These are phyloP conservation scores for Pythium insidiosum DNA, from an alignment of 352 stramenopile genomes.

Conservation along the genomic window DNA sequence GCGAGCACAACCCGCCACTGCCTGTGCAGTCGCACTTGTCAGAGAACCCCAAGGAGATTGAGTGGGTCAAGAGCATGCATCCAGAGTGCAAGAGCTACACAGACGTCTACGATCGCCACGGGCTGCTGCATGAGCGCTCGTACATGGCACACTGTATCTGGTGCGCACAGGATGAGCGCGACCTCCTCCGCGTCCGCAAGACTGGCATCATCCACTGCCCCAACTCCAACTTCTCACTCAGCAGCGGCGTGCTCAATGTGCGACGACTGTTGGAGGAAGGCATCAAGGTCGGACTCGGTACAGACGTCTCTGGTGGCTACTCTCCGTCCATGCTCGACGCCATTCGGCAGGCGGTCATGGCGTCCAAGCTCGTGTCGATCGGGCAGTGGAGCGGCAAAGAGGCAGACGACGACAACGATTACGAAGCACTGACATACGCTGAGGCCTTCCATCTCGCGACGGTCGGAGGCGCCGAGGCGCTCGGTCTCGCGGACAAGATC, in stretches of 20 bases:
- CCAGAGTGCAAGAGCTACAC: conserved; percentile 78
- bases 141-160: conserved; percentile 96
- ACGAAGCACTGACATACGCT: conserved; percentile 45
- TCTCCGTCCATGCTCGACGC: conserved; percentile 91
- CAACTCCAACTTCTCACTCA: conserved; percentile 93
- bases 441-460: conserved; percentile 91
- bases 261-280: conserved; percentile 61
- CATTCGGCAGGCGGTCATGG: conserved; percentile 85
- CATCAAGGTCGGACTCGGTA: conserved; percentile 90
- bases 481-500: conserved; percentile 72
- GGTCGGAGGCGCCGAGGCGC: conserved; percentile 69
- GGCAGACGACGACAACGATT: conserved; percentile 10
- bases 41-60: conserved; percentile 87
- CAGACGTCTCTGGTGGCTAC: conserved; percentile 92
- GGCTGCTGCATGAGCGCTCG: conserved; percentile 81
- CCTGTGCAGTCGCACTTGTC: conserved; percentile 90
- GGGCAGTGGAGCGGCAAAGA: conserved; percentile 44
- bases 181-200: conserved; percentile 47
- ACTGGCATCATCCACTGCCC: conserved; percentile 91
- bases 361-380: conserved; percentile 79
- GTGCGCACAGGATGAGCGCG: conserved; percentile 65
- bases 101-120: conserved; percentile 71
- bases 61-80: conserved; percentile 78
- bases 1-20: conserved; percentile 57
- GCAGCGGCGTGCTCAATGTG: conserved; percentile 81